phyloP scores from a whole-genome alignment of 345 rosid species.

The Dimocarpus longan region DNA sequence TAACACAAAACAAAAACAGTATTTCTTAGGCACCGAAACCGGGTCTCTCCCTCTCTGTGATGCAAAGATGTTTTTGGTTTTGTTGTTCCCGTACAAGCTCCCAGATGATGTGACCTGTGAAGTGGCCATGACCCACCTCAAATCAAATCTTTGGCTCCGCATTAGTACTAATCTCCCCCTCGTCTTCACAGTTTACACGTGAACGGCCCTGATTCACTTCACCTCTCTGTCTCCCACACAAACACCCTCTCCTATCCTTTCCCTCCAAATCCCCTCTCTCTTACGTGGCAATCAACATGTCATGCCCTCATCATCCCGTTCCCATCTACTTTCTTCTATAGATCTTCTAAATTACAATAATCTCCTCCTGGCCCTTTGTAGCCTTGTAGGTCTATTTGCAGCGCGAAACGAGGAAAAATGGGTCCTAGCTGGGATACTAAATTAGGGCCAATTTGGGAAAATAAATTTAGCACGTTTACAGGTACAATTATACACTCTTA shows the following conservation, averaged over 20 bases:
- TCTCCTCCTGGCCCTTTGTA: neutral
- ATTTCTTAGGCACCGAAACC: neutral
- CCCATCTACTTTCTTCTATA: too few relatives aligned
- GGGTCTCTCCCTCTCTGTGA: neutral
- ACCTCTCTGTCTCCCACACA: conserved; percentile 26
- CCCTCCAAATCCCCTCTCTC: conserved; percentile 17
- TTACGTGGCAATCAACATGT: conserved; percentile 17
- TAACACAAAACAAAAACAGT: neutral
- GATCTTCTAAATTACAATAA: neutral
- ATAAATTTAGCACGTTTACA: neutral
- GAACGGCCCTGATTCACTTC: conserved; percentile 27
- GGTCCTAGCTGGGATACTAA: neutral
- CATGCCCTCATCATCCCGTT: conserved; percentile 11
- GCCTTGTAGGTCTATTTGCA: neutral
- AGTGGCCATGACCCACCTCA: conserved; percentile 18
- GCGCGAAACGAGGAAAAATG: too few relatives aligned
- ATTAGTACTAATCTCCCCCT: neutral
- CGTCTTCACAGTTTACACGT: conserved; percentile 24
- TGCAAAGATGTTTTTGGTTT: neutral
- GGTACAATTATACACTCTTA: neutral
- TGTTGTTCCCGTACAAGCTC: conserved; percentile 27
- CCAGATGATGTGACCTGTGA: conserved; percentile 24
- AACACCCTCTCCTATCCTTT: conserved; percentile 3
- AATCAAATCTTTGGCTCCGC: conserved; percentile 24
- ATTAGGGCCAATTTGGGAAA: conserved; percentile 4